phyloP scores from a whole-genome alignment of 2,329 filamentous ascomycete species.

The Trichophyton rubrum region DNA sequence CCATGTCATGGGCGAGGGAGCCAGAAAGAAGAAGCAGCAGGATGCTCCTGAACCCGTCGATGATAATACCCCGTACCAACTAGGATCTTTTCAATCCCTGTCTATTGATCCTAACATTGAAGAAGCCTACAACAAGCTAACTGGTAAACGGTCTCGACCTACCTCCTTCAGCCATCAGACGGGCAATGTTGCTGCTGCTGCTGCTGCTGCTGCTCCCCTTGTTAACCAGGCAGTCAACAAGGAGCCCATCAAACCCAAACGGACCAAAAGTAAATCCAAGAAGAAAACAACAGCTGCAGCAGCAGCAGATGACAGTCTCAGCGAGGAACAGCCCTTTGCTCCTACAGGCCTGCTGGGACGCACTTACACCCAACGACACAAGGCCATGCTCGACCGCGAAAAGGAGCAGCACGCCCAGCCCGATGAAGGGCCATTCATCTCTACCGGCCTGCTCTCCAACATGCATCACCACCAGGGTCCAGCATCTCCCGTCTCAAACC shows the following conservation, averaged over 20 bases:
- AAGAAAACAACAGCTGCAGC: background rate
- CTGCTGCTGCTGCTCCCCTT: background rate
- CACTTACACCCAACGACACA: conserved; percentile 29
- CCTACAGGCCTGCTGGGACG: conserved; percentile 27
- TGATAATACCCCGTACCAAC: conserved; percentile 38
- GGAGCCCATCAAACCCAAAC: conserved; percentile 2
- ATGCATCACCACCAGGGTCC: conserved; percentile 16
- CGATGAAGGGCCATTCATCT: conserved; percentile 36
- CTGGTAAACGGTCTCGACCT: background rate
- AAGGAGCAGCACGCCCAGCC: conserved; percentile 20
- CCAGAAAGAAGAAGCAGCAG: conserved; percentile 25
- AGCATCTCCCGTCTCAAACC: conserved; percentile 22
- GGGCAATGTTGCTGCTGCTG: background rate
- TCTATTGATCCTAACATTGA: conserved; percentile 43
- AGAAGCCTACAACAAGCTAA: conserved; percentile 27
- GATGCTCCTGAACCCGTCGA: conserved; percentile 13
- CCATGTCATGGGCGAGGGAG: conserved; percentile 52
- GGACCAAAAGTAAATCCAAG: conserved; percentile 3
- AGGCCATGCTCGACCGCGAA: conserved; percentile 29
- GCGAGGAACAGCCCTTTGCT: conserved; percentile 23
- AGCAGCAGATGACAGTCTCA: background rate
- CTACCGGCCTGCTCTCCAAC: conserved; percentile 41
- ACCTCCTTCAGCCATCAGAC: background rate
- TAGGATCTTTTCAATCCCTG: conserved; percentile 56
- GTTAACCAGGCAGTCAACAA: background rate